Percentiles rank a stretch among this genome's conserved stretches.
These are phyloP conservation scores for Strobilomyces echinocephalus DNA, from an alignment of 768 basidiomycete genomes.

Conservation along the genomic window DNA sequence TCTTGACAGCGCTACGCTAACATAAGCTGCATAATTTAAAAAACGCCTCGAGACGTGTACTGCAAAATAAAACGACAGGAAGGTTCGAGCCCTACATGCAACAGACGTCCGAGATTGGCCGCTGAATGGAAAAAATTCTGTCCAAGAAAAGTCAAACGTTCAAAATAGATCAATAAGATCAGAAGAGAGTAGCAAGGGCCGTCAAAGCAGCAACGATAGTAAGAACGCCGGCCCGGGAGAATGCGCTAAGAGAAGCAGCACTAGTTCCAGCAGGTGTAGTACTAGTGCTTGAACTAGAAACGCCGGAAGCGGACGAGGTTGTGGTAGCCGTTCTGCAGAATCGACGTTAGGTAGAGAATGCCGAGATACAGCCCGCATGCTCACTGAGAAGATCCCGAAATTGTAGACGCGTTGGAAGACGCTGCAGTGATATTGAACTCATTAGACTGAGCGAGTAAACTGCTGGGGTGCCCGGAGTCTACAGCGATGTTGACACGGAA, in stretches of 20 bases:
- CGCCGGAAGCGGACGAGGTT: slow-evolving; percentile 14
- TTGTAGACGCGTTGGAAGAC: slow-evolving; percentile 16
- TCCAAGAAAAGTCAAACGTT: not conserved
- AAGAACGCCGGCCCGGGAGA: slow-evolving; percentile 31
- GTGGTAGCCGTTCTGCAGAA: slow-evolving; percentile 9
- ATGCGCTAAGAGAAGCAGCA: slow-evolving; percentile 29
- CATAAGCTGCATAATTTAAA: not conserved
- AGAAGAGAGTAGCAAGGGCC: slow-evolving; percentile 28
- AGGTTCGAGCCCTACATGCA: not conserved
- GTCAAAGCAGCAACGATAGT: slow-evolving; percentile 34
- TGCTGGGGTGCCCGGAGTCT: slow-evolving; percentile 39
- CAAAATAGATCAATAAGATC: slow-evolving; percentile 1
- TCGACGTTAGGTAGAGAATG: not conserved
- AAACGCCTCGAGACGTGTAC: no score
- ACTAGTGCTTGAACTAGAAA: slow-evolving; percentile 25
- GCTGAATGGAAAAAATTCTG: not conserved
- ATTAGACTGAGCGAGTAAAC: slow-evolving; percentile 67
- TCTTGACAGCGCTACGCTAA: not conserved
- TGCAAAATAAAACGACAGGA: not conserved
- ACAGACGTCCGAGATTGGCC: not conserved
- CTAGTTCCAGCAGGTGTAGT: slow-evolving; percentile 26
- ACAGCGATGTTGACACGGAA: slow-evolving; percentile 74
- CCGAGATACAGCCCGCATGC: not conserved
- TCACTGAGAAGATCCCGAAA: slow-evolving; percentile 16
- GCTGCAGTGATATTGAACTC: slow-evolving; percentile 48